These are phyloP conservation scores for Nepenthes gracilis DNA, from an alignment of 148 eudicot species.

Conservation along the genomic window DNA sequence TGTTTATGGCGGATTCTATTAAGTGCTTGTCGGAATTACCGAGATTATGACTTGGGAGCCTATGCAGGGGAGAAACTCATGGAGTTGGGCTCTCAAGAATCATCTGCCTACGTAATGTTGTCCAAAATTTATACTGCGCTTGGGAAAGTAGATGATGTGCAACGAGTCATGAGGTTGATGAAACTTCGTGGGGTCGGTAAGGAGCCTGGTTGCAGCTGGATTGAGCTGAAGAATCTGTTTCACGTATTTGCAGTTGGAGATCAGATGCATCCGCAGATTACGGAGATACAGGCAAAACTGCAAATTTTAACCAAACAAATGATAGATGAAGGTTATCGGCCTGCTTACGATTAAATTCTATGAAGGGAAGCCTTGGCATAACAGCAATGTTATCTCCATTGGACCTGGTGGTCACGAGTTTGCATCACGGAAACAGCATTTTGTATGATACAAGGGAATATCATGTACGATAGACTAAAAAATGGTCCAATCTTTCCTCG, in stretches of 20 bases:
- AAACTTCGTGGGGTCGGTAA: conserved; percentile 39
- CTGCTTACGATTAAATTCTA: conserved; percentile 18
- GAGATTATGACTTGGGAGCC: conserved; percentile 50
- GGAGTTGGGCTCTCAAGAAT: conserved; percentile 58
- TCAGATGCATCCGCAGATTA: conserved; percentile 42
- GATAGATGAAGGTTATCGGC: conserved; percentile 38
- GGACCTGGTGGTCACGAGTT: too few species aligned
- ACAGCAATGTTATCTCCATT: too few species aligned
- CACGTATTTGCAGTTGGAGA: conserved; percentile 59
- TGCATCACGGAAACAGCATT: too few species aligned
- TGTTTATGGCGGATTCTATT: conserved; percentile 49
- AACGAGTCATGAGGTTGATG: conserved; percentile 45
- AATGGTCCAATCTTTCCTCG: too few species aligned
- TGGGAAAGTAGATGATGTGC: conserved; percentile 38
- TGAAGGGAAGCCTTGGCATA: neutral
- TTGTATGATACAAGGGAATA: too few species aligned
- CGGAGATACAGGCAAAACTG: conserved; percentile 23
- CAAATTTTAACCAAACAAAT: conserved; percentile 31
- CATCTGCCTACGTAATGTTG: conserved; percentile 48
- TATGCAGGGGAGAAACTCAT: conserved; percentile 56
- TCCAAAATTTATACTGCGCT: conserved; percentile 45
- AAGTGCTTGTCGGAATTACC: conserved; percentile 43
- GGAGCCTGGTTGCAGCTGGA: conserved; percentile 71
- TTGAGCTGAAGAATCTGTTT: conserved; percentile 45
- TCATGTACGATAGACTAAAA: too few species aligned